Conservation (phyloP, 345 rosid species). For the Citrus mangshanensis region DNA sequence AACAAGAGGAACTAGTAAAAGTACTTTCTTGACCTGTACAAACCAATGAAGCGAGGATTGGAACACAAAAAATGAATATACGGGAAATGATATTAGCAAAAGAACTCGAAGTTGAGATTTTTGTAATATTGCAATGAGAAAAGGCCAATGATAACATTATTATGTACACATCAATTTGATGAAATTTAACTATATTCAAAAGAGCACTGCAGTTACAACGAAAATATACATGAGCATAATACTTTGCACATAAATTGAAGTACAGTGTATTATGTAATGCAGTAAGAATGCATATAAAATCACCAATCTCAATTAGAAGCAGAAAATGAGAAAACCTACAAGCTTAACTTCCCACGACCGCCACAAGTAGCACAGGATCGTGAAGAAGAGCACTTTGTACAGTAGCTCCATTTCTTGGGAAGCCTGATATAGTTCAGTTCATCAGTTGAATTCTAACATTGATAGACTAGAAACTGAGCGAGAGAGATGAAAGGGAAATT, state of each 20-base stretch:
- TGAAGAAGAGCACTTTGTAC: constrained; percentile 83
- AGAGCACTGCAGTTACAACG: not conserved
- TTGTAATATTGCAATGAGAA: not conserved
- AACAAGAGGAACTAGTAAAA: too few relatives aligned
- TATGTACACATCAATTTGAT: not conserved
- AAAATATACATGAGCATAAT: not conserved
- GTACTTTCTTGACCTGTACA: too few relatives aligned
- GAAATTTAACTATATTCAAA: not conserved
- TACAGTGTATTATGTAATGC: too few relatives aligned
- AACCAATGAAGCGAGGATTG: too few relatives aligned
- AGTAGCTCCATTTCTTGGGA: constrained; percentile 98
- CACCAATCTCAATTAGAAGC: not conserved
- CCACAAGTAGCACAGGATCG: constrained; percentile 67
- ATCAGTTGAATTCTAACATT: constrained; percentile 1
- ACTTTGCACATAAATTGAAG: not conserved
- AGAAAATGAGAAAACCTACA: constrained; percentile 22
- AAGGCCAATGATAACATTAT: not conserved
- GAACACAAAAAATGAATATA: too few relatives aligned
- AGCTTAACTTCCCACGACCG: constrained; percentile 69
- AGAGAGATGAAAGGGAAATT: not conserved
- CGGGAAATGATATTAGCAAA: not conserved
- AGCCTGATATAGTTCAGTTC: constrained; percentile 48
- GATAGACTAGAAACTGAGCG: not conserved
- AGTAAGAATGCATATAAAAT: not conserved
- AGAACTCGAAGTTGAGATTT: not conserved